Evolutionary conservation across 441 rosid species (phyloP).

Genomic region (Erodium texanum): DNA sequence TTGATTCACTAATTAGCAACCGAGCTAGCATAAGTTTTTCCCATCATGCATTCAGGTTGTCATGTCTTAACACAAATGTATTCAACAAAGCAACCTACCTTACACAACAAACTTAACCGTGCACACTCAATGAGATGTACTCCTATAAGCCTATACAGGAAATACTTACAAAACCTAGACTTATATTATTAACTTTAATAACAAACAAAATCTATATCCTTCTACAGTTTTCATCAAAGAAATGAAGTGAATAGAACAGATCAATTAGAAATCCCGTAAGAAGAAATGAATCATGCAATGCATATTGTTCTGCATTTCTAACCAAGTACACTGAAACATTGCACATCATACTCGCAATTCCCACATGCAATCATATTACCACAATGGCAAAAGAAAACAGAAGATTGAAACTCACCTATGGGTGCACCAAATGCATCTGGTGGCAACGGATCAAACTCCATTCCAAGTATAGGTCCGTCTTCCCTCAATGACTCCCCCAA

Average conservation of each 20-base stretch:
- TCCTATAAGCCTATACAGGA: not conserved
- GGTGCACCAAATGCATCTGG: conserved; percentile 92
- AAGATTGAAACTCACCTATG: conserved; percentile 37
- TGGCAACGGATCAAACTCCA: conserved; percentile 97
- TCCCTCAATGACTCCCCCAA: conserved; percentile 90
- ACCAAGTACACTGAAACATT: not conserved
- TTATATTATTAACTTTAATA: not conserved
- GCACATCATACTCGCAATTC: conserved; percentile 2
- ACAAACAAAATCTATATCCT: not conserved
- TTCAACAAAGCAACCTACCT: not conserved
- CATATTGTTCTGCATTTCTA: not conserved
- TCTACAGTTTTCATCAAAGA: not conserved
- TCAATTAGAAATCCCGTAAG: not conserved
- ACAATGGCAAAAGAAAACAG: not conserved
- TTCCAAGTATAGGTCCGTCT: conserved; percentile 90
- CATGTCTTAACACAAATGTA: not conserved
- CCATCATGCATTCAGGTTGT: not conserved
- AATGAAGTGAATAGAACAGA: not conserved
- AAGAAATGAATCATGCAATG: not conserved
- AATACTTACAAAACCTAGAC: not conserved
- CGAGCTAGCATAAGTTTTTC: not conserved
- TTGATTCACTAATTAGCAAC: not conserved
- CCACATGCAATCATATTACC: not conserved
- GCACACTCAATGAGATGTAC: not conserved
- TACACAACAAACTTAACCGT: not conserved